Evolutionary conservation across 139 green algal species (phyloP).

Genomic region (Haematococcus lacustris): DNA sequence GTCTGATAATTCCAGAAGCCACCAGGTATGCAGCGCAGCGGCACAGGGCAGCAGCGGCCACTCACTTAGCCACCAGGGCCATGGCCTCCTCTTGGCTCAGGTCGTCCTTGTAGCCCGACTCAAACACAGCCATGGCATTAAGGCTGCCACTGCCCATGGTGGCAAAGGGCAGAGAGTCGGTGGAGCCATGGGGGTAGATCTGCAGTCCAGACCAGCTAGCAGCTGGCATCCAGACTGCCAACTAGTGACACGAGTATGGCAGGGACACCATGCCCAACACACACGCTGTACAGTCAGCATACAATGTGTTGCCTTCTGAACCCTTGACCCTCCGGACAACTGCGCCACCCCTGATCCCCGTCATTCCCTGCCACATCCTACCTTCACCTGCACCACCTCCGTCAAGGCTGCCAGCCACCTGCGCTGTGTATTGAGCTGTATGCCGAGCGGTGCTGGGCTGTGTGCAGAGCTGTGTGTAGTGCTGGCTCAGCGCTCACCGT

Average conservation of each 20-base stretch:
- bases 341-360: no score
- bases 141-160: constrained; percentile 96
- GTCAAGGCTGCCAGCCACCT: no score
- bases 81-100: constrained; percentile 84
- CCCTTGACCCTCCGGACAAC: no score
- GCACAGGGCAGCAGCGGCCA: not conserved
- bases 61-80: constrained; percentile 59
- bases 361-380: no score
- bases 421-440: no score
- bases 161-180: constrained; percentile 87
- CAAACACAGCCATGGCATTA: constrained; percentile 97
- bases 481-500: constrained; percentile 52
- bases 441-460: no score
- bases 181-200: constrained; percentile 97
- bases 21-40: no score
- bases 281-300: not conserved
- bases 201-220: constrained; percentile 16
- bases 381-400: no score
- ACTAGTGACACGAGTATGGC: not conserved
- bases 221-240: not conserved
- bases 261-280: not conserved
- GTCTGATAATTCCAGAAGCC: no score
- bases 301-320: not conserved
- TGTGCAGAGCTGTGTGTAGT: not conserved
- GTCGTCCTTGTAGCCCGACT: constrained; percentile 91